Evolutionary conservation across 2,329 filamentous ascomycete species (phyloP).

Genomic region (Rhytidhysteron rufulum): DNA sequence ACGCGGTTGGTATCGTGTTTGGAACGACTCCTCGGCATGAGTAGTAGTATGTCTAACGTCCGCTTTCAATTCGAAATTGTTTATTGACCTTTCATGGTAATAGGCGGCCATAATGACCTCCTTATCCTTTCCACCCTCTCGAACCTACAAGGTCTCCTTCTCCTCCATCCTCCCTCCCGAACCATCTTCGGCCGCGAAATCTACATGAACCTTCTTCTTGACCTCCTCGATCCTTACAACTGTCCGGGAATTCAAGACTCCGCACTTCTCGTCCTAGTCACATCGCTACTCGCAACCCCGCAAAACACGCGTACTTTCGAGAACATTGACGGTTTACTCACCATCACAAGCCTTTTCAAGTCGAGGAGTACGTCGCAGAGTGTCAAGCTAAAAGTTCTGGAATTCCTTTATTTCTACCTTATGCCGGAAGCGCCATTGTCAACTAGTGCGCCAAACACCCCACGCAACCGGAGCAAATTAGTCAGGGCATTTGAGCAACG

Average conservation of each 20-base stretch:
- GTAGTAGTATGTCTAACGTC: constrained; percentile 51
- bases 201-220: constrained; percentile 94
- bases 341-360: constrained; percentile 90
- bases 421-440: constrained; percentile 75
- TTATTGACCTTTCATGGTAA: neutral
- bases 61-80: no score
- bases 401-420: constrained; percentile 97
- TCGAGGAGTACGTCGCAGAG: constrained; percentile 78
- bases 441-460: constrained; percentile 39
- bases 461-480: constrained; percentile 32
- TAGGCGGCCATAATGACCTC: constrained; percentile 77
- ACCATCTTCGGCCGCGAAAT: constrained; percentile 82
- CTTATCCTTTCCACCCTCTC: constrained; percentile 86
- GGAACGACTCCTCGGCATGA: constrained; percentile 79
- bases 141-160: constrained; percentile 79
- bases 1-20: constrained; percentile 81
- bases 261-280: constrained; percentile 84
- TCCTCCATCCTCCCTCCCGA: constrained; percentile 88
- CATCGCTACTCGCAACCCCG: constrained; percentile 80
- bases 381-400: constrained; percentile 92
- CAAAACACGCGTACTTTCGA: constrained; percentile 91
- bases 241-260: constrained; percentile 89
- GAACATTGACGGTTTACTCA: constrained; percentile 82
- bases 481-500: constrained; percentile 28
- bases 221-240: constrained; percentile 86